Conservation (phyloP, 2,329 filamentous ascomycete genomes). For the Penicillium sp. region DNA sequence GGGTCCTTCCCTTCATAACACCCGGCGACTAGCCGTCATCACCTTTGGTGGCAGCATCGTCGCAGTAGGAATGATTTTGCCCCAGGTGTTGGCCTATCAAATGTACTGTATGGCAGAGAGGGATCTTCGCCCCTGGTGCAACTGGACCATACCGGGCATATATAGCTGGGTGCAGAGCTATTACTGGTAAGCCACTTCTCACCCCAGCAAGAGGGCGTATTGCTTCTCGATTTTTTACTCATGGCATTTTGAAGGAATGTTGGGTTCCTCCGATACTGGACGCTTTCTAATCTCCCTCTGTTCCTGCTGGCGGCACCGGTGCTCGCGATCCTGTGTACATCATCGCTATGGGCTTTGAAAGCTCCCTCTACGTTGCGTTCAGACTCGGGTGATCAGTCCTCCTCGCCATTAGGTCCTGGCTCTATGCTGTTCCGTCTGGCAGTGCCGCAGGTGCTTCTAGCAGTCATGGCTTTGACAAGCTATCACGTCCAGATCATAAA, state of each 20-base stretch:
- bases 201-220: too few relatives aligned
- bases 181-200: slow-evolving; percentile 71
- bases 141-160: slow-evolving; percentile 71
- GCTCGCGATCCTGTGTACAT: slow-evolving; percentile 64
- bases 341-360: slow-evolving; percentile 52
- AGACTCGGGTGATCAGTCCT: slow-evolving; percentile 12
- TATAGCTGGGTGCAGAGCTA: slow-evolving; percentile 83
- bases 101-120: slow-evolving; percentile 59
- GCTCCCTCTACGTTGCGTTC: slow-evolving; percentile 25
- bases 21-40: slow-evolving; percentile 58
- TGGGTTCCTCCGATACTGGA: slow-evolving; percentile 91
- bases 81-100: slow-evolving; percentile 72
- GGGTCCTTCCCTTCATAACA: slow-evolving; percentile 35
- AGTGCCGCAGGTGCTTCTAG: slow-evolving; percentile 68
- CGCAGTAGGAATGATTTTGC: slow-evolving; percentile 64
- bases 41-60: slow-evolving; percentile 66
- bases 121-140: slow-evolving; percentile 69
- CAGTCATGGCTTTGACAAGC: slow-evolving; percentile 67
- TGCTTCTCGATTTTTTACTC: too few relatives aligned
- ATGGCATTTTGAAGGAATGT: slow-evolving; percentile 64
- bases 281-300: slow-evolving; percentile 74
- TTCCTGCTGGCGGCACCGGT: slow-evolving; percentile 82
- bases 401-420: slow-evolving; percentile 21
- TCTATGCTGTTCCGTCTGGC: slow-evolving; percentile 58
- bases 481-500: slow-evolving; percentile 96